Base-by-base conservation (phyloP, 2,329 filamentous ascomycete genomes). In the Colletotrichum liriopes region DNA sequence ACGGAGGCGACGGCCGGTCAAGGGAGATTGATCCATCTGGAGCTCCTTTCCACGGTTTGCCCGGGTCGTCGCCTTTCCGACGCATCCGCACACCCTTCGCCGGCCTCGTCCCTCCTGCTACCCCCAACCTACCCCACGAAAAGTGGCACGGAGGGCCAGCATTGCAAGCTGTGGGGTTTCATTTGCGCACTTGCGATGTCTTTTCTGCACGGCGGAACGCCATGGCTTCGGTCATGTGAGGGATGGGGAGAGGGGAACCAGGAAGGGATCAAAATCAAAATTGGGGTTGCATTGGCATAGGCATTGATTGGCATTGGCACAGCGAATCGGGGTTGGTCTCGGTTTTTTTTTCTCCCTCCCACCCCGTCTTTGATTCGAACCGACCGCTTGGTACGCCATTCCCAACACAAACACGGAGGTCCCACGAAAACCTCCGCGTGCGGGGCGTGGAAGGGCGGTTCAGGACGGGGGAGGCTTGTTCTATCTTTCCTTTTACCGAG, bases 211-310 rank as follows among this genome's bases (percentile, higher is more conserved):
- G 58, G 55, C 62, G 55, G 60, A 41, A 54, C 62, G 62, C 39
- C 55, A 49, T 39, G 62, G 63, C 55, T 49, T 64, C 59, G 59
- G 69, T 69, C 52, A 72, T 69, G 65, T 69, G 69, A 69, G 45
- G 29, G 29, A 32, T 4, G 29, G 52, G 62, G 41, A 23, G 54
- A 41, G 51, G 18, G 49, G 43, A 12, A 41, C 45, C 26, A 3
- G 35, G 61, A 43, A 35, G 35, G 65, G n/a, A 51, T 65, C 65
- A 69, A 37, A 59, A 63, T 49, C 68, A 65, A 72, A 54, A 23
- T 60, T 11, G 69, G 69, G 69, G 65, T 69, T 69, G 69, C 69
- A 72, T 72, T 61, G 67, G 67, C 54, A 68, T 63, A 58, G 65
- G 69, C 65, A 72, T 72, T 63, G 66, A 60, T 69, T 55, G 65